Conservation (phyloP, 805 yeast species). For the Komagataella pseudopastoris region DNA sequence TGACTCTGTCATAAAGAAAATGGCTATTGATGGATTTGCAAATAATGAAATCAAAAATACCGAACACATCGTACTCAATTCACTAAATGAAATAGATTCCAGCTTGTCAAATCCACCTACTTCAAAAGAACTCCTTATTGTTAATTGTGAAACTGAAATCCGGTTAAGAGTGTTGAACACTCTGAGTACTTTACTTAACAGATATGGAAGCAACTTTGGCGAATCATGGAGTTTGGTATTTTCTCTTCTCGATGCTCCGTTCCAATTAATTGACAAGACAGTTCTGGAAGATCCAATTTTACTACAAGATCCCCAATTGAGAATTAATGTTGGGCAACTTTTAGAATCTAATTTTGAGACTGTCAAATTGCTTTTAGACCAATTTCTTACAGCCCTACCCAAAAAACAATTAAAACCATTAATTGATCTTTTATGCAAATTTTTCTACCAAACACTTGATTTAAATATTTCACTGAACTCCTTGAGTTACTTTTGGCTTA, state of each 20-base stretch:
- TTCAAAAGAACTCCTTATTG: slow-evolving; percentile 28
- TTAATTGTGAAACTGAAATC: slow-evolving; percentile 55
- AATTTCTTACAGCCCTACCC: slow-evolving; percentile 67
- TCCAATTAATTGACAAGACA: slow-evolving; percentile 22
- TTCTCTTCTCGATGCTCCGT: slow-evolving; percentile 45
- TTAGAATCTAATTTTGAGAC: slow-evolving; percentile 68
- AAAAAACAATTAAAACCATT: slow-evolving; percentile 45
- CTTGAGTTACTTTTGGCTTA: slow-evolving; percentile 82
- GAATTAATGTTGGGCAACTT: slow-evolving; percentile 36
- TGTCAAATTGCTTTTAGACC: slow-evolving; percentile 73
- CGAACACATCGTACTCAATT: slow-evolving; percentile 33
- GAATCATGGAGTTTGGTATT: slow-evolving; percentile 64
- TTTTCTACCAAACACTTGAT: slow-evolving; percentile 59
- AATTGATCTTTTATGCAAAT: slow-evolving; percentile 59
- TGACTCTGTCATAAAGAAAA: slow-evolving; percentile 30
- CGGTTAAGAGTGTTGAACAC: slow-evolving; percentile 49
- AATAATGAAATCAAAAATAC: slow-evolving; percentile 9
- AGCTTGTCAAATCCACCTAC: slow-evolving; percentile 22
- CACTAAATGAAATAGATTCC: slow-evolving; percentile 31
- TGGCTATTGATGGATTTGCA: slow-evolving; percentile 27
- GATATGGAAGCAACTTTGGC: slow-evolving; percentile 49
- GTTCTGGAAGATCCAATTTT: slow-evolving; percentile 9
- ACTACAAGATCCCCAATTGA: slow-evolving; percentile 18
- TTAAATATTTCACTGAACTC: slow-evolving; percentile 84
- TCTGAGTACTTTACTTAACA: slow-evolving; percentile 61